Evolutionary conservation across 2,329 filamentous ascomycete species (phyloP), one percentile per base, ranked within the genome.

Genomic region (Ophiostoma montium): DNA sequence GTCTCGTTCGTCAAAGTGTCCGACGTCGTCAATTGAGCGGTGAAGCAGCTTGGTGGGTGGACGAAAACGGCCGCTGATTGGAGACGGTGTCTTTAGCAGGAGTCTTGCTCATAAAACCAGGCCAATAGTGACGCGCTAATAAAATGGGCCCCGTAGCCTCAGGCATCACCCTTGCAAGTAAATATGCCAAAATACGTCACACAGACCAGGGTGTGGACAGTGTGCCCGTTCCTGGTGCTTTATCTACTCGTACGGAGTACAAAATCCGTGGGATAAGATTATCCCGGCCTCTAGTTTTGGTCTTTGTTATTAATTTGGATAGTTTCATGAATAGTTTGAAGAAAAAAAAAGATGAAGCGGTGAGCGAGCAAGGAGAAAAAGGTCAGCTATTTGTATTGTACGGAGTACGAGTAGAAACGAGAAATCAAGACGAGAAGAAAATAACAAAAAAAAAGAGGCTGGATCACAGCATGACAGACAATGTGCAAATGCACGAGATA

Each of bases 1-100:
- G n/a, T n/a, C n/a, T n/a, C n/a, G n/a, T n/a, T n/a, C n/a, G n/a
- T n/a, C n/a, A n/a, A n/a, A n/a, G n/a, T n/a, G n/a, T n/a, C n/a
- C n/a, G n/a, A n/a, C n/a, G 15, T 18, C 27, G 19, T 38, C 35
- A 41, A 52, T 52, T 49, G 44, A 52, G 50, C 50, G 50, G 50
- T 52, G 50, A 50, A 48, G 47, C 35, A 36, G 12, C 32, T 35
- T 35, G 49, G 46, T 35, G 50, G 46, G 50, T 46, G 50, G 50
- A 35, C 39, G 50, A 39, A 35, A 16, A 16, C 19, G 23, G 33
- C 23, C 41, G 49, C 46, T 52, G 48, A 49, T 52, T 52, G 43
- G 48, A 30, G 15, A 5, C 35, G n/a, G 38, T 19, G 39, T 36
- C 35, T 45, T 50, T 52, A 49, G 50, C 49, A 44, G 27, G n/a